A percentile compares a stretch with the other conserved stretches of the same genome.
Evolutionary conservation across 2,329 filamentous ascomycete genomes (phyloP).

Genomic region (Penicillium janthinellum): DNA sequence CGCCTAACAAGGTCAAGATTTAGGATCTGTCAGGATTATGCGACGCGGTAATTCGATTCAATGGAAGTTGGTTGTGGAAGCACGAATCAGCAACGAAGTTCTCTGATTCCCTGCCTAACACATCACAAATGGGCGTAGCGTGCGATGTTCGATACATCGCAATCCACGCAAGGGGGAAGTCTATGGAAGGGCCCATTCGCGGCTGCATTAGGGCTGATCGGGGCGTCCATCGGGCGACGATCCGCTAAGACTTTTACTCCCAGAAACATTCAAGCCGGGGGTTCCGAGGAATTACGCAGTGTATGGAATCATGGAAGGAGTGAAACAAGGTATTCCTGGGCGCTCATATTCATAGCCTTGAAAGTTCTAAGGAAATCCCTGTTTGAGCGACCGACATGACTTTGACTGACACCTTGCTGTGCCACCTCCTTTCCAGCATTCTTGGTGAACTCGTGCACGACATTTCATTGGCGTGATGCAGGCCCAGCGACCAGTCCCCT

Average conservation of each 20-base stretch:
- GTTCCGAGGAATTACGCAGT: background rate
- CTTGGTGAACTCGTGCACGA: slow-evolving; percentile 4
- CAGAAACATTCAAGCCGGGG: background rate
- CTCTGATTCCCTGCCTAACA: slow-evolving; percentile 12
- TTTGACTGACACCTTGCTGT: background rate
- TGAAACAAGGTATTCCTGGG: background rate
- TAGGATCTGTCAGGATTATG: background rate
- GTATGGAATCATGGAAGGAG: background rate
- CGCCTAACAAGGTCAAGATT: background rate
- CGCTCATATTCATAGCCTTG: background rate
- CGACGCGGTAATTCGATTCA: background rate
- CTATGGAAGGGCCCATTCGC: background rate
- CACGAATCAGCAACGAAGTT: background rate
- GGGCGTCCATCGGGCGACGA: slow-evolving; percentile 6
- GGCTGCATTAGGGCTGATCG: slow-evolving; percentile 1
- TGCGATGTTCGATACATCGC: slow-evolving; percentile 14
- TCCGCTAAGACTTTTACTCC: background rate
- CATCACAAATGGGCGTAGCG: background rate
- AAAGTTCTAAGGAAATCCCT: background rate
- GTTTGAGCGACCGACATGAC: background rate
- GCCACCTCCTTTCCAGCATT: slow-evolving; percentile 10
- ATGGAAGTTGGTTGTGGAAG: background rate
- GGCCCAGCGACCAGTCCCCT: background rate
- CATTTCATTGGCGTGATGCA: slow-evolving; percentile 11
- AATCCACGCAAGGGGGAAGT: slow-evolving; percentile 17